phyloP scores from a whole-genome alignment of 331 rosid genomes.

The Acacia concinna region DNA sequence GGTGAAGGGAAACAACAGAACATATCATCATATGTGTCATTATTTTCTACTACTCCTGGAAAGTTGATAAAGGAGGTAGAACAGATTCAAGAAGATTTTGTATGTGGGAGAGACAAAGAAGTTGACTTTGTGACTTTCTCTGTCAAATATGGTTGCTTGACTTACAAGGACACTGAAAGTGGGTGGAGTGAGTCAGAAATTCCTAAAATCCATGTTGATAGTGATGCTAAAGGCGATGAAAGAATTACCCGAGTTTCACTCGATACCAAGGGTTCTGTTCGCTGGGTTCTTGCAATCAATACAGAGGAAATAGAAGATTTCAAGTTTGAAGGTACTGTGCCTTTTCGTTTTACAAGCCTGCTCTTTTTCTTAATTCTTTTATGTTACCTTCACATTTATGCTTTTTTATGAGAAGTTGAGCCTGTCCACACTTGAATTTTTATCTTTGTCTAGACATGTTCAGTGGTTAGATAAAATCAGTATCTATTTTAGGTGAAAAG shows the following conservation, averaged over 20 bases:
- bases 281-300: conserved; percentile 88
- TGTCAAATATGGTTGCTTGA: conserved; percentile 75
- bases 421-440: not conserved
- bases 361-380: not conserved
- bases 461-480: not conserved
- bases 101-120: conserved; percentile 64
- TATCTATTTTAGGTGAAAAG: not conserved
- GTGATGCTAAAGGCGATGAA: conserved; percentile 44
- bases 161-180: conserved; percentile 45
- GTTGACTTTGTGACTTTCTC: conserved; percentile 83
- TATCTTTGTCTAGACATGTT: not conserved
- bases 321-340: conserved; percentile 51
- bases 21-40: conserved; percentile 67
- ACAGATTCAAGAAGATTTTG: conserved; percentile 70
- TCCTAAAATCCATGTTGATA: conserved; percentile 51
- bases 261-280: conserved; percentile 74
- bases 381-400: not conserved
- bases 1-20: conserved; percentile 48
- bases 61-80: conserved; percentile 77
- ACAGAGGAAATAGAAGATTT: conserved; percentile 74
- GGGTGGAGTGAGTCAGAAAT: conserved; percentile 82
- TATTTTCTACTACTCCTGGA: conserved; percentile 88
- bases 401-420: not conserved
- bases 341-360: not conserved
- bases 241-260: conserved; percentile 62